phyloP scores from a whole-genome alignment of 768 basidiomycete genomes.

The Tremella yokohamensis region DNA sequence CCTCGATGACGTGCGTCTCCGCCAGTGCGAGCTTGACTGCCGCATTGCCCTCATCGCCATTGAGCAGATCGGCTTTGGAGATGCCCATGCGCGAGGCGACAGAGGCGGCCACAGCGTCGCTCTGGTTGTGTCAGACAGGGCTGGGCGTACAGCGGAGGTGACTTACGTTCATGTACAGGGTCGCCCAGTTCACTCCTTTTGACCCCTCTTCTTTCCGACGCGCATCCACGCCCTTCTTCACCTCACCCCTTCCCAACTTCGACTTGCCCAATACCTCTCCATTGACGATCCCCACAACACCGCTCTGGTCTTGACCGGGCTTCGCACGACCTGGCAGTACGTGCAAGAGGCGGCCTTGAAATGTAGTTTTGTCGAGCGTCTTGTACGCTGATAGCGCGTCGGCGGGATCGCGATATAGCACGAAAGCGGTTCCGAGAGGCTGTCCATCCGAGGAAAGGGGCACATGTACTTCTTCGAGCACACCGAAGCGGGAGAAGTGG shows the following conservation, averaged over 20 bases:
- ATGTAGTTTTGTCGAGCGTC: slow-evolving; percentile 72
- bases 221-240: slow-evolving; percentile 43
- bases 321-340: slow-evolving; percentile 62
- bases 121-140: slow-evolving; percentile 55
- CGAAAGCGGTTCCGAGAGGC: slow-evolving; percentile 64
- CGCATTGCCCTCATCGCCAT: slow-evolving; percentile 61
- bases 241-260: slow-evolving; percentile 28
- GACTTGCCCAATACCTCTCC: slow-evolving; percentile 49
- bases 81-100: slow-evolving; percentile 85
- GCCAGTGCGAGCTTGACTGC: slow-evolving; percentile 94
- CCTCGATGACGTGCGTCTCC: slow-evolving; percentile 91
- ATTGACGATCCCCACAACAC: slow-evolving; percentile 21
- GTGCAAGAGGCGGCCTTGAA: slow-evolving; percentile 88
- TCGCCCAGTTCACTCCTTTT: slow-evolving; percentile 54
- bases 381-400: slow-evolving; percentile 69
- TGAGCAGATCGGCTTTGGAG: slow-evolving; percentile 79
- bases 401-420: slow-evolving; percentile 56
- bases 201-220: slow-evolving; percentile 47
- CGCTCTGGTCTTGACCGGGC: slow-evolving; percentile 31
- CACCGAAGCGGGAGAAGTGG: slow-evolving; percentile 67
- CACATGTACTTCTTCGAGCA: slow-evolving; percentile 66
- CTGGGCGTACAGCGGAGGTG: neutral
- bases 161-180: slow-evolving; percentile 97
- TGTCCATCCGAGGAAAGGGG: slow-evolving; percentile 58
- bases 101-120: slow-evolving; percentile 87